Percentiles rank a stretch among this genome's conserved stretches.
Conservation (phyloP, 2,329 filamentous ascomycete genomes). For the Penicillium paneum region DNA sequence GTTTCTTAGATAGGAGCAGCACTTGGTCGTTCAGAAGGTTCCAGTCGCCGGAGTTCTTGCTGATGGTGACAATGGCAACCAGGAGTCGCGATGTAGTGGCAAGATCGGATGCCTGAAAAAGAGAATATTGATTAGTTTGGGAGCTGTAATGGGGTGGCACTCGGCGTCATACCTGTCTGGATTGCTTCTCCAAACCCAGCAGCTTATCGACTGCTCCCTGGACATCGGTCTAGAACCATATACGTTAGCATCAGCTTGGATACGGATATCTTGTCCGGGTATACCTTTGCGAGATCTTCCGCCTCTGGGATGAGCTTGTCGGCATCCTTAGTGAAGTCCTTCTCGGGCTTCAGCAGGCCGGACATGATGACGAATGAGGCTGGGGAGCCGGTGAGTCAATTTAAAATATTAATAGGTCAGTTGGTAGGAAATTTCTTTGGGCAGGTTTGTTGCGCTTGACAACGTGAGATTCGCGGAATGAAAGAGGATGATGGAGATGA, state of each 20-base stretch:
- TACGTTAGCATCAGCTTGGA: constrained; percentile 17
- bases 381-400: not conserved
- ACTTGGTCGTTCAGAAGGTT: constrained; percentile 94
- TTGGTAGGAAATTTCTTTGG: not conserved
- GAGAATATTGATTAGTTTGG: constrained; percentile 10
- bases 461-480: constrained; percentile 10
- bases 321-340: constrained; percentile 97
- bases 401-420: not conserved
- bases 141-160: constrained; percentile 8
- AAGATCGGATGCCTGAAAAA: constrained; percentile 78
- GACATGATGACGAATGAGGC: constrained; percentile 61
- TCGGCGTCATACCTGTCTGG: constrained; percentile 70
- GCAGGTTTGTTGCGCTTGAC: not conserved
- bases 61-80: constrained; percentile 85
- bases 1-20: constrained; percentile 94
- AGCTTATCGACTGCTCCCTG: constrained; percentile 92
- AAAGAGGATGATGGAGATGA: constrained; percentile 16
- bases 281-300: constrained; percentile 81
- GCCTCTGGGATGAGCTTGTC: constrained; percentile 89
- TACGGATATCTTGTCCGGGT: constrained; percentile 1
- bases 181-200: constrained; percentile 87
- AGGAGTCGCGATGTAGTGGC: constrained; percentile 89
- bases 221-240: constrained; percentile 56
- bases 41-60: constrained; percentile 92
- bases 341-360: constrained; percentile 85